Evolutionary conservation across 495 filamentous ascomycete species (phyloP).

Genomic region (Hypoxylon fuscum): DNA sequence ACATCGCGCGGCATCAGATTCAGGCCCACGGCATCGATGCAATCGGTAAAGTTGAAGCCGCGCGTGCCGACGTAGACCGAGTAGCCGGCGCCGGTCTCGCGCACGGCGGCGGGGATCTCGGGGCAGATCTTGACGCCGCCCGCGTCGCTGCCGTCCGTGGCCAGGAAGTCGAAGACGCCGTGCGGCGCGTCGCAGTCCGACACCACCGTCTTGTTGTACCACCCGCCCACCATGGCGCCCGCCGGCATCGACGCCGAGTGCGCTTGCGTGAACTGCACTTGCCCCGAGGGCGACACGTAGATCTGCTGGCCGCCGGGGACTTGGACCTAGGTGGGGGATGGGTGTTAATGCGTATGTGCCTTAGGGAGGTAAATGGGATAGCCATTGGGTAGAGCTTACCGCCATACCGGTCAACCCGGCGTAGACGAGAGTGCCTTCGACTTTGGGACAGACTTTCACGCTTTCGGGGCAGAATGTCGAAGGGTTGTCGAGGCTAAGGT

Average conservation of each 20-base stretch:
- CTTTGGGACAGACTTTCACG: conserved; percentile 20
- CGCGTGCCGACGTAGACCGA: conserved; percentile 29
- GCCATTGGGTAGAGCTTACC: conserved; percentile 19
- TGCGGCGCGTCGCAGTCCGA: conserved; percentile 25
- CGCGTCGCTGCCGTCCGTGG: conserved; percentile 25
- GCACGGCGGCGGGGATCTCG: conserved; percentile 19
- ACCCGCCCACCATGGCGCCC: conserved; percentile 59
- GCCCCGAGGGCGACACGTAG: conserved; percentile 67
- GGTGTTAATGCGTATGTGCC: not conserved
- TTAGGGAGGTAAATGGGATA: not conserved
- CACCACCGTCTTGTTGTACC: conserved; percentile 42
- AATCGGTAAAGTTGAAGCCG: conserved; percentile 27
- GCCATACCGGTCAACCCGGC: conserved; percentile 30
- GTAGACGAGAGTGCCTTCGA: conserved; percentile 35
- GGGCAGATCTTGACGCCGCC: conserved; percentile 36
- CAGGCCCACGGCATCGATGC: conserved; percentile 31
- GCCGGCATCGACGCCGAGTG: conserved; percentile 66
- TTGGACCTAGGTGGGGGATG: conserved; percentile 50
- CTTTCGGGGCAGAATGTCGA: conserved; percentile 31
- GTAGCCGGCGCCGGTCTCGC: conserved; percentile 21
- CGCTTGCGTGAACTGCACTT: conserved; percentile 66
- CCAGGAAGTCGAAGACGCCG: conserved; percentile 30
- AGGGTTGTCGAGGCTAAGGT: conserved; percentile 28
- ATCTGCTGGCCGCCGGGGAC: conserved; percentile 74
- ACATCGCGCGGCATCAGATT: conserved; percentile 1